Percentiles rank a stretch among this genome's conserved stretches.
These are phyloP conservation scores for Cordia subcordata DNA, from an alignment of 257 asterid genomes.

Conservation along the genomic window DNA sequence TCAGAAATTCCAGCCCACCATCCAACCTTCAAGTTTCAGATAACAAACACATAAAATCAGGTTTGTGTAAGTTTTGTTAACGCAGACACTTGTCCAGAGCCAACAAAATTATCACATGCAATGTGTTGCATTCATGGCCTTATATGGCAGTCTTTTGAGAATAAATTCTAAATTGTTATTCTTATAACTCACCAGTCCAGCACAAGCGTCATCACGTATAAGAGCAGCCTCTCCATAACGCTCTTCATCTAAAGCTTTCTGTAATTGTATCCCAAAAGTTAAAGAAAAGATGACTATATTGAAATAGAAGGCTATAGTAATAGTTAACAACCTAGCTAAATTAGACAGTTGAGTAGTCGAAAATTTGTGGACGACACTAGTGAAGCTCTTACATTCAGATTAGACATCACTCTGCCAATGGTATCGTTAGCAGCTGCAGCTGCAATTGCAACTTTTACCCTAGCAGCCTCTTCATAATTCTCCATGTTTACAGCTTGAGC, in stretches of 20 bases:
- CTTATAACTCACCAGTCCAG: conserved; percentile 74
- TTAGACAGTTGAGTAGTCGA: neutral
- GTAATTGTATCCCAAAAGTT: conserved; percentile 30
- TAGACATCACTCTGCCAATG: conserved; percentile 81
- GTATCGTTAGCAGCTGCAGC: conserved; percentile 84
- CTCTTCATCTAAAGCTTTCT: conserved; percentile 84
- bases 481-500: conserved; percentile 60
- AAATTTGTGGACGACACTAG: neutral
- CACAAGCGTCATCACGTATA: conserved; percentile 80
- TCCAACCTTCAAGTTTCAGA: conserved; percentile 65
- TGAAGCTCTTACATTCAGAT: conserved; percentile 50
- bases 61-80: neutral
- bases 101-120: no score
- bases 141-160: no score
- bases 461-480: conserved; percentile 89
- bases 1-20: conserved; percentile 98
- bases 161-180: neutral
- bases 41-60: conserved; percentile 6
- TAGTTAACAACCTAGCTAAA: neutral
- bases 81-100: no score
- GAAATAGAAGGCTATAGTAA: conserved; percentile 2
- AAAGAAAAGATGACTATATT: neutral
- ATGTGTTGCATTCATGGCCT: no score
- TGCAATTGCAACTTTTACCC: conserved; percentile 91
- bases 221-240: conserved; percentile 76